phyloP scores from a whole-genome alignment of 495 filamentous ascomycete genomes.

The Pyrenopolyporus hunteri region DNA sequence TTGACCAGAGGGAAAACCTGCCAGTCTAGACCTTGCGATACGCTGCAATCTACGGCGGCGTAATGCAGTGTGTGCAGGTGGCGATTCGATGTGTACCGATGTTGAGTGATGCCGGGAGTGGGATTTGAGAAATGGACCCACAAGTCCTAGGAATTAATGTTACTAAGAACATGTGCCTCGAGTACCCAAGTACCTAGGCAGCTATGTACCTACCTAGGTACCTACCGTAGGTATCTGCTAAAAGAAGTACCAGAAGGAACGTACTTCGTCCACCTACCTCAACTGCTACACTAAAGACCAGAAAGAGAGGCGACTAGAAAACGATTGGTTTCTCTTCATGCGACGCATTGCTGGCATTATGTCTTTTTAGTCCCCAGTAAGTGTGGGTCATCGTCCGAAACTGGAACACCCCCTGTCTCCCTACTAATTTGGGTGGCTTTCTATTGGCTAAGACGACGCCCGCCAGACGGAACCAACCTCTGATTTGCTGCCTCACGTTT shows the following conservation, averaged over 20 bases:
- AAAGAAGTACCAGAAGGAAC: too few species aligned
- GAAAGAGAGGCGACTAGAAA: slow-evolving; percentile 15
- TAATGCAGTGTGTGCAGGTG: slow-evolving; percentile 24
- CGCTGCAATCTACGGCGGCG: slow-evolving; percentile 18
- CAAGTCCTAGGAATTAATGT: too few species aligned
- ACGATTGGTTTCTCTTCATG: slow-evolving; percentile 30
- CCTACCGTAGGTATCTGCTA: too few species aligned
- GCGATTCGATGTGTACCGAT: slow-evolving; percentile 26
- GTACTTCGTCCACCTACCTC: too few species aligned
- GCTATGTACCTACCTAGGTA: too few species aligned
- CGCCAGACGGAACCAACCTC: slow-evolving; percentile 9
- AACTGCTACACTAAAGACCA: background rate
- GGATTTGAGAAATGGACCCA: background rate
- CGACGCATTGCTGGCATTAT: slow-evolving; percentile 32
- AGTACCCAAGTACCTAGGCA: too few species aligned
- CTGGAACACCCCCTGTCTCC: slow-evolving; percentile 18
- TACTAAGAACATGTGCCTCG: too few species aligned
- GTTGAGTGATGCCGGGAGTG: slow-evolving; percentile 26
- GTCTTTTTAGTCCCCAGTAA: background rate
- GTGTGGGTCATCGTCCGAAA: slow-evolving; percentile 10
- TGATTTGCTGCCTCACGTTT: slow-evolving; percentile 39
- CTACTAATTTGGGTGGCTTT: slow-evolving; percentile 15
- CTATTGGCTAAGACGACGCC: slow-evolving; percentile 15
- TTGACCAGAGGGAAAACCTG: background rate
- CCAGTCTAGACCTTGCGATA: slow-evolving; percentile 30